Evolutionary conservation across 78 protist species (phyloP).

Genomic region (Chrysochromulina tobinii): DNA sequence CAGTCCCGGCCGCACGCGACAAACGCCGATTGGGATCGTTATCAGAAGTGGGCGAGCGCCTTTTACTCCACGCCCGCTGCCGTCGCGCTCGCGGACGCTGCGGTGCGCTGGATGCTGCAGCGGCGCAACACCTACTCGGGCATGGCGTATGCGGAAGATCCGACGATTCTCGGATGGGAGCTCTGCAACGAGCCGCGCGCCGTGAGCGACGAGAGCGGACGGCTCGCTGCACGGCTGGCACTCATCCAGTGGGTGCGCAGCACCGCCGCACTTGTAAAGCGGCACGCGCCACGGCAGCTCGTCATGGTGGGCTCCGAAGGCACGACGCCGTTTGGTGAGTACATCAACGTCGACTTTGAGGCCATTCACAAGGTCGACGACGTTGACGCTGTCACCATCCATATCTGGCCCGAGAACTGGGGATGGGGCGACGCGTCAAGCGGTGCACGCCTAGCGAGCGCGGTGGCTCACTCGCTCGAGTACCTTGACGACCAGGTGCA

Average conservation of each 20-base stretch:
- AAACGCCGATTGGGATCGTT: background rate
- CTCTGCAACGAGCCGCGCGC: conserved; percentile 5
- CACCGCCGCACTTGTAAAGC: background rate
- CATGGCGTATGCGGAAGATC: background rate
- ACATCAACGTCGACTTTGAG: background rate
- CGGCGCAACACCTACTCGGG: background rate
- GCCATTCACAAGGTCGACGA: background rate
- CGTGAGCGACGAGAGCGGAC: background rate
- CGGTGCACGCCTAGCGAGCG: background rate
- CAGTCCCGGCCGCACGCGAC: background rate
- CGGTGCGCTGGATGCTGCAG: background rate
- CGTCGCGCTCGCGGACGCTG: background rate
- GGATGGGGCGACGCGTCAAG: background rate
- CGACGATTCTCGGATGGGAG: background rate
- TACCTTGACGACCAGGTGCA: background rate
- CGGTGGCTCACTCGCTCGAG: background rate
- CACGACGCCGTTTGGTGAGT: background rate
- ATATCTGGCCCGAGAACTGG: conserved; percentile 24
- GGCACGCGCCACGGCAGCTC: background rate
- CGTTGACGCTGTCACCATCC: background rate
- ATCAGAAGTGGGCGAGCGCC: background rate
- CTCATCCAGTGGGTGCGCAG: background rate
- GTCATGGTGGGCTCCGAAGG: background rate
- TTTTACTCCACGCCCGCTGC: background rate
- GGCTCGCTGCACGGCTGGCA: background rate